Base-by-base conservation (phyloP, 1,284 basidiomycete species). In the Tausonia pullulans region DNA sequence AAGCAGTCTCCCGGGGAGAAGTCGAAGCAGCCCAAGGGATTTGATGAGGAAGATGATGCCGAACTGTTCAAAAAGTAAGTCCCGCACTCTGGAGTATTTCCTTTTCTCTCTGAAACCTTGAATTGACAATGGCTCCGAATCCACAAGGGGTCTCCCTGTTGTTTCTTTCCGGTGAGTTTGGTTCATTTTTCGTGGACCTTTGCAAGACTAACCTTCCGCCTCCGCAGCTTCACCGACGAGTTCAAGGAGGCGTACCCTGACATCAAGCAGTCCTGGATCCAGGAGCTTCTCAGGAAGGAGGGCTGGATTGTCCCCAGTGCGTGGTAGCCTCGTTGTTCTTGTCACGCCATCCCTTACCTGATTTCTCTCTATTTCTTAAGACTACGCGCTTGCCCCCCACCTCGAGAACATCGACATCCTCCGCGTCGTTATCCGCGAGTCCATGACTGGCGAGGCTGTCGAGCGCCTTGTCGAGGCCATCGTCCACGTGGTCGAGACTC, bases 251-350 rank as follows among this genome's bases (percentile, higher is more conserved):
- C 86, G 65, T 75, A 90, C 72, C 89, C 90, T 0, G 80, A 86
- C 44, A 72, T 92, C 56, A 80, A 93, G 74, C 94, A 97, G 76
- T 83, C 82, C 67, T 95, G 91, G 90, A 84, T 97, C 53, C 94
- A 97, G 71, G 64, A 67, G 39, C 74, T 76, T 67, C 69, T 78
- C 43, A 68, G 76, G 11, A 68, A 62, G 40, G 73, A 74, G 57
- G 75, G 75, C 39, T 77, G 84, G 87, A 90, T 92, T 70, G 87
- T 92, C 0, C 90, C 90, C 2, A 93, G 27, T 27, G 27, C 27
- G 27, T 27, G 27, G 27, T 27, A 27, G 27, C 27, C 43, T 13
- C 41, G 0, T 50, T 16, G n/a, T 39, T 57, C 11, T 49, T 43
- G 9, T 55, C 16, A 16, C 53, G 10, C 3, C 39, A 10, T 55